Evolutionary conservation across 805 yeast species (phyloP), one percentile per base, ranked within the genome.

Genomic region (Metschnikowia kofuensis): DNA sequence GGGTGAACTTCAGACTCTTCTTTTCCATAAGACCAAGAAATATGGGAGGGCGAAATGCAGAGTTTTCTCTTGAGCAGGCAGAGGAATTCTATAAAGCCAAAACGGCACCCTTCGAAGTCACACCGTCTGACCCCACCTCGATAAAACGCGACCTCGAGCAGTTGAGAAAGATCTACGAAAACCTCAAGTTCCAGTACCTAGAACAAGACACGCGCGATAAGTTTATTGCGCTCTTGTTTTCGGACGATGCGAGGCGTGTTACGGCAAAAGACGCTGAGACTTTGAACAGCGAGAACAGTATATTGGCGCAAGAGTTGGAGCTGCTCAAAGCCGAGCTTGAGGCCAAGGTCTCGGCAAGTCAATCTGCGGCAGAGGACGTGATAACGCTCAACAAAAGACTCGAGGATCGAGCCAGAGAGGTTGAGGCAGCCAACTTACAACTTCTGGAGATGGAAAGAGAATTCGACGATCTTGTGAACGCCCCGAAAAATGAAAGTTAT

Each of bases 171-270:
- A 59, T 75, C 27, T 78, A 79, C 50, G 75, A 78, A 14, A 76
- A 83, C 49, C 67, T 85, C 38, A 82, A 83, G 56, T 83, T 83
- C 52, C 77, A 83, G 48, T 86, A 82, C 59, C 62, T 84, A 38
- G 92, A 86, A 61, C 87, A 84, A 57, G 90, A 84, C 53, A 77
- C 89, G 4, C 79, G 86, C 52, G 87, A 84, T 54, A 77, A 79
- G 62, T 85, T 86, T 63, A 66, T 86, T 35, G 66, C 86, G 35
- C 68, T 71, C 28, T 66, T 85, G 9, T 67, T 80, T 11, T 42
- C 52, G 15, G 48, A 47, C 70, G 65, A 44, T 66, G 64, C 47
- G 56, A 66, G 57, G 60, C 1, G 56, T 30, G 58, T 70, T 13
- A 66, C 65, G 29, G 68, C 61, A 15, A 58, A 54, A n/a, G 77